Conservation (phyloP, 768 basidiomycete genomes). For the Podaxis mareebaensis region DNA sequence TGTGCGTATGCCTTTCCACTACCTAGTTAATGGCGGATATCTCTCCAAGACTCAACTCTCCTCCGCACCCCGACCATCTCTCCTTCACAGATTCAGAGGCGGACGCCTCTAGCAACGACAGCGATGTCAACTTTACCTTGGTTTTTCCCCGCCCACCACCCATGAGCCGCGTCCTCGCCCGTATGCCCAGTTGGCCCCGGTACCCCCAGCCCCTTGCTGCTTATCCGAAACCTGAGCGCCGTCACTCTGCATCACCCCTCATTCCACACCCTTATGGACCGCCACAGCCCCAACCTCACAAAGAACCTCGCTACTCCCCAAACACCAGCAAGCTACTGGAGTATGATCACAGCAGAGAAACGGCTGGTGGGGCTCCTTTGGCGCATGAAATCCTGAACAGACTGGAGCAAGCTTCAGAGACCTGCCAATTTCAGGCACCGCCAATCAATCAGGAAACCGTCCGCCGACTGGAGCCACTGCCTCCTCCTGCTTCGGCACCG, state of each 20-base stretch:
- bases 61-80: background rate
- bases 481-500: constrained; percentile 8
- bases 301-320: background rate
- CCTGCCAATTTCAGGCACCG: background rate
- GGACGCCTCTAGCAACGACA: background rate
- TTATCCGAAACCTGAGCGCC: constrained; percentile 25
- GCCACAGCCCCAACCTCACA: constrained; percentile 8
- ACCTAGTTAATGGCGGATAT: constrained; percentile 13
- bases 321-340: background rate
- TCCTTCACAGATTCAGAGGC: constrained; percentile 9
- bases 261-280: constrained; percentile 19
- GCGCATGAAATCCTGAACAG: background rate
- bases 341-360: background rate
- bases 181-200: constrained; percentile 46
- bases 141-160: constrained; percentile 46
- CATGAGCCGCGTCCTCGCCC: constrained; percentile 39
- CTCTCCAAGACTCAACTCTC: background rate
- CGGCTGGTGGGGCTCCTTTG: background rate
- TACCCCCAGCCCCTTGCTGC: constrained; percentile 2
- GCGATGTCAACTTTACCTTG: constrained; percentile 23
- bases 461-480: constrained; percentile 8
- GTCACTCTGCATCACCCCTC: constrained; percentile 18
- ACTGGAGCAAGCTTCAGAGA: background rate
- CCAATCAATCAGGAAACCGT: constrained; percentile 8
- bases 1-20: background rate